Evolutionary conservation across 768 basidiomycete genomes (phyloP), one percentile per base, ranked within the genome.

Genomic region (Auricularia cornea): DNA sequence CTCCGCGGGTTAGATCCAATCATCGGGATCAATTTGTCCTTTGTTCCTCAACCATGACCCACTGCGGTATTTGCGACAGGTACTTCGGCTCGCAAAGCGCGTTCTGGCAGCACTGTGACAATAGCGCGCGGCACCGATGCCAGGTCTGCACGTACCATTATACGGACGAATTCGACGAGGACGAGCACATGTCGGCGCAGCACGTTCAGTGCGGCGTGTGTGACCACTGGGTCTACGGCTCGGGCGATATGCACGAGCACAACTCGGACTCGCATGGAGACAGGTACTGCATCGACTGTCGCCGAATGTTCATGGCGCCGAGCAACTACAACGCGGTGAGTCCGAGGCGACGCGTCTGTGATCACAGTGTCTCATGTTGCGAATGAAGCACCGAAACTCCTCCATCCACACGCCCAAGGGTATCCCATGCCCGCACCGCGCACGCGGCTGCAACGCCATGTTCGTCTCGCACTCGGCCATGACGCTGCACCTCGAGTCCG

Each of bases 401-500:
- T 76, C 80, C 32, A 51, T 72, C 10, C 88, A 89, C 70, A 71
- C 71, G 8, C 72, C 78, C 3, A 76, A 72, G 62, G 70, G 70
- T 63, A 60, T 51, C 23, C 67, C 72, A 65, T 73, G 80, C 69
- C 73, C 75, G 0, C 30, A 57, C 54, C 54, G 54, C 26, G 75
- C 78, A 62, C 63, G 23, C 3, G 76, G 78, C 38, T 90, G 89
- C 68, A 71, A 63, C 1, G 65, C 65, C 23, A 66, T 62, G 1
- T 89, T 89, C 72, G 70, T 84, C 60, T 83, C 80, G 23, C 74
- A 67, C 52, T 79, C 86, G 10, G 82, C 85, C 8, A 75, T 90
- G 56, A 68, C 83, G 33, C 78, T 82, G 32, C 88, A 90, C 70
- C 78, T 88, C 69, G 89, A 90, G 68, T 74, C 78, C 12, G 87